A percentile compares a stretch with the other conserved stretches of the same genome.
Evolutionary conservation across 345 rosid species (phyloP).

Genomic region (Bruguiera sexangula): DNA sequence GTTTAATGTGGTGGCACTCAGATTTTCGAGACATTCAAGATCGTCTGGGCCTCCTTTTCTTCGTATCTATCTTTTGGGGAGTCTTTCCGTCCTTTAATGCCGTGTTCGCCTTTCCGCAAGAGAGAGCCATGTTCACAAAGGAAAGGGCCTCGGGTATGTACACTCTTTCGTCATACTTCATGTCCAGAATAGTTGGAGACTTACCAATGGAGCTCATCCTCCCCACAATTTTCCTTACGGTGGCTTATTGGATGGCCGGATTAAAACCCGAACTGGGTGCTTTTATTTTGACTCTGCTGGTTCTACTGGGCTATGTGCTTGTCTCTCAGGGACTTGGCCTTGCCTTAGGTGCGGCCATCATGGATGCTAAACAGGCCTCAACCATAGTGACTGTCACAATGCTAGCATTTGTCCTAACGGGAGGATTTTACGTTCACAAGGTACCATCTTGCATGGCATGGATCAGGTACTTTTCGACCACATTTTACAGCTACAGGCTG

Average conservation of each 20-base stretch:
- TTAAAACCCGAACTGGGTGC: conserved; percentile 52
- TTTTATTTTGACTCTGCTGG: conserved; percentile 53
- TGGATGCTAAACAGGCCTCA: conserved; percentile 93
- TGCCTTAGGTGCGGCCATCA: conserved; percentile 75
- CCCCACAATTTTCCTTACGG: conserved; percentile 58
- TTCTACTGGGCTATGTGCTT: conserved; percentile 66
- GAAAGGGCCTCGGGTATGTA: conserved; percentile 93
- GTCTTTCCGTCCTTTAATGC: conserved; percentile 86
- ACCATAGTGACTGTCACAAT: conserved; percentile 78
- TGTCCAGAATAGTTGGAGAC: conserved; percentile 78
- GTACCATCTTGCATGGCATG: conserved; percentile 70
- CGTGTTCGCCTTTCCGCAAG: conserved; percentile 88
- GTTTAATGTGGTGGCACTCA: conserved; percentile 96
- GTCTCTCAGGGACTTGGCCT: conserved; percentile 90
- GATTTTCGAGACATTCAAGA: conserved; percentile 67
- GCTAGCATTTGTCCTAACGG: conserved; percentile 84
- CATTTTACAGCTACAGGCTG: conserved; percentile 71
- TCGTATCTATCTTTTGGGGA: conserved; percentile 88
- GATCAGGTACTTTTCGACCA: conserved; percentile 78
- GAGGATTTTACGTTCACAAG: conserved; percentile 85
- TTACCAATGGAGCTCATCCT: conserved; percentile 90
- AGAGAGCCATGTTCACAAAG: conserved; percentile 62
- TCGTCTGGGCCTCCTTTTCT: conserved; percentile 82
- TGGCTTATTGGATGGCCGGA: conserved; percentile 84
- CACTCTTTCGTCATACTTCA: conserved; percentile 82